These are phyloP conservation scores for Periconia macrospinosa DNA, from an alignment of 2,329 filamentous ascomycete genomes.

Conservation along the genomic window DNA sequence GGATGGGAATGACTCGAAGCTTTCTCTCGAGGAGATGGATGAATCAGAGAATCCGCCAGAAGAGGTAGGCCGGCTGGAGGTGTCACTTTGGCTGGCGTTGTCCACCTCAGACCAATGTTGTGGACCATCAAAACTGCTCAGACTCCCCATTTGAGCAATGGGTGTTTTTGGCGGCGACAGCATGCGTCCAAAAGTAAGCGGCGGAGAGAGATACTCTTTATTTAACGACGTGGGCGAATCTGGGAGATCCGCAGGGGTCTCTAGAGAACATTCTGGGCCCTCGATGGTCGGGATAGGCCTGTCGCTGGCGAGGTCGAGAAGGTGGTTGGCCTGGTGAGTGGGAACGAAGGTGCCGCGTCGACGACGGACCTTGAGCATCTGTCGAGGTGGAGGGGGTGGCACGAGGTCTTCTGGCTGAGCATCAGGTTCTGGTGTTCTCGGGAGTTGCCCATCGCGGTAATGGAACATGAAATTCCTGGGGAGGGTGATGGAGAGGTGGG, in stretches of 20 bases:
- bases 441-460: slow-evolving; percentile 49
- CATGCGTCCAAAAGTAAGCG: slow-evolving; percentile 38
- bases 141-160: slow-evolving; percentile 42
- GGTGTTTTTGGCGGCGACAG: slow-evolving; percentile 55
- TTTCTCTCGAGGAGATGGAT: slow-evolving; percentile 62
- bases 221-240: slow-evolving; percentile 28
- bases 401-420: slow-evolving; percentile 36
- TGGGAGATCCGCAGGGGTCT: slow-evolving; percentile 27
- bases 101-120: slow-evolving; percentile 38
- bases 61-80: slow-evolving; percentile 59
- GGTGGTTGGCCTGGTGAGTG: slow-evolving; percentile 20
- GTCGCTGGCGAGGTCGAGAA: slow-evolving; percentile 26
- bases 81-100: slow-evolving; percentile 40
- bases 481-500: slow-evolving; percentile 53
- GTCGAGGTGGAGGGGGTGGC: slow-evolving; percentile 50
- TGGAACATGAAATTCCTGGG: slow-evolving; percentile 55
- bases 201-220: slow-evolving; percentile 48
- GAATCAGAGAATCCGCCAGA: slow-evolving; percentile 64
- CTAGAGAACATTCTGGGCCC: slow-evolving; percentile 44
- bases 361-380: slow-evolving; percentile 53
- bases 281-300: slow-evolving; percentile 54
- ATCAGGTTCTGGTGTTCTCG: slow-evolving; percentile 51
- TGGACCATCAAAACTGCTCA: slow-evolving; percentile 28
- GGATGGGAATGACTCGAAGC: slow-evolving; percentile 59
- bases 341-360: slow-evolving; percentile 43